Conservation (phyloP, 371 early-diverging fungal genomes). For the Mortierella sp. region DNA sequence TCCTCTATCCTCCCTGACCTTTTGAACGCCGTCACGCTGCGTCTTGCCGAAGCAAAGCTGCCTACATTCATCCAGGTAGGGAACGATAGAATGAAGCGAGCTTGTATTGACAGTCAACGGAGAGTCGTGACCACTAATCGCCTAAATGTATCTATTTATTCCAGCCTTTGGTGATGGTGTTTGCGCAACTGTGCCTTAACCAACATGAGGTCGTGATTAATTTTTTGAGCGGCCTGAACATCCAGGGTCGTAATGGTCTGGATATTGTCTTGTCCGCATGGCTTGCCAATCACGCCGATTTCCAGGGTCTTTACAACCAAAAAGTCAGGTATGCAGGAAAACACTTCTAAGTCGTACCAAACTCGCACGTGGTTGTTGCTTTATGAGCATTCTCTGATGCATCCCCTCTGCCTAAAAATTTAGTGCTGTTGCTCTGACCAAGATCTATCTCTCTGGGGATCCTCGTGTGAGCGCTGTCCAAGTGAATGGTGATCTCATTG, state of each 20-base stretch:
- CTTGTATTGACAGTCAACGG: no score
- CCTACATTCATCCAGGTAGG: conserved; percentile 81
- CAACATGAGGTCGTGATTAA: conserved; percentile 78
- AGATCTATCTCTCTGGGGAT: conserved; percentile 75
- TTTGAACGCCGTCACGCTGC: conserved; percentile 76
- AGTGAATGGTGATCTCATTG: conserved; percentile 87
- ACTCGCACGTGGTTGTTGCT: no score
- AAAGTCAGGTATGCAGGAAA: conserved; percentile 75
- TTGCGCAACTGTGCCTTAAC: conserved; percentile 83
- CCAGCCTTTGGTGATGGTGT: conserved; percentile 86
- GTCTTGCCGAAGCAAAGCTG: conserved; percentile 77
- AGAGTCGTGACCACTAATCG: no score
- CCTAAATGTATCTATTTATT: not conserved
- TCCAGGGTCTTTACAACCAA: conserved; percentile 79
- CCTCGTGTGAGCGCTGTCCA: conserved; percentile 72
- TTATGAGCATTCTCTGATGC: no score
- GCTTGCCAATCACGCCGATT: conserved; percentile 81
- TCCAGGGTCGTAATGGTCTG: conserved; percentile 71
- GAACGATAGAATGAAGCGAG: not conserved
- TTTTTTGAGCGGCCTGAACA: conserved; percentile 66
- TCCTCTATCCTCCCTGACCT: conserved; percentile 82
- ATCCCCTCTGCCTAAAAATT: no score
- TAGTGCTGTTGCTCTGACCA: conserved; percentile 83
- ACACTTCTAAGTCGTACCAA: no score
- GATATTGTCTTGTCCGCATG: conserved; percentile 77